Evolutionary conservation across 441 rosid species (phyloP).

Genomic region (Flueggea neowawraea): DNA sequence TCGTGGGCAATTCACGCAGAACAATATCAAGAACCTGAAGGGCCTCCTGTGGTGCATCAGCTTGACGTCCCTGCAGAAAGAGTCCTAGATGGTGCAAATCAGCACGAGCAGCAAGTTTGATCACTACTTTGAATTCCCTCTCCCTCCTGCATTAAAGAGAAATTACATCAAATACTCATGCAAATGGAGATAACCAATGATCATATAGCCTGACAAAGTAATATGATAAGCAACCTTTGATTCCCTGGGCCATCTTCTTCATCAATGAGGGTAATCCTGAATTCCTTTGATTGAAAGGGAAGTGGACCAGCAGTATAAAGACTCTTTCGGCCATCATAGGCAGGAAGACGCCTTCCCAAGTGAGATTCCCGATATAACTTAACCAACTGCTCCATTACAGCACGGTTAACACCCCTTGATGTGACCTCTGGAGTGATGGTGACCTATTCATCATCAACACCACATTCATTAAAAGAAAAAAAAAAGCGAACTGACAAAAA

Average conservation of each 20-base stretch:
- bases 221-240: constrained; percentile 45
- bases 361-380: constrained; percentile 54
- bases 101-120: constrained; percentile 90
- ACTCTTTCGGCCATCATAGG: constrained; percentile 92
- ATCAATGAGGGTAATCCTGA: constrained; percentile 63
- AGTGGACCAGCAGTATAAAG: constrained; percentile 94
- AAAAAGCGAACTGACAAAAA: not conserved
- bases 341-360: constrained; percentile 90
- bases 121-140: constrained; percentile 71
- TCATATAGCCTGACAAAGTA: not conserved
- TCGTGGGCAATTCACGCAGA: constrained; percentile 87
- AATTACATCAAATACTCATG: not conserved
- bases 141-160: constrained; percentile 55
- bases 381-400: constrained; percentile 77
- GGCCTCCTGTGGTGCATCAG: constrained; percentile 98
- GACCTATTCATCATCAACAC: constrained; percentile 42
- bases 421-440: constrained; percentile 81
- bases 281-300: constrained; percentile 77
- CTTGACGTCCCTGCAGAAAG: constrained; percentile 83
- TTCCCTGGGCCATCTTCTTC: constrained; percentile 93
- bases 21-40: constrained; percentile 97
- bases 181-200: not conserved
- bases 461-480: not conserved
- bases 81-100: constrained; percentile 85
- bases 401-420: constrained; percentile 87